Evolutionary conservation across 345 rosid genomes (phyloP).

Genomic region (Aegle marmelos): DNA sequence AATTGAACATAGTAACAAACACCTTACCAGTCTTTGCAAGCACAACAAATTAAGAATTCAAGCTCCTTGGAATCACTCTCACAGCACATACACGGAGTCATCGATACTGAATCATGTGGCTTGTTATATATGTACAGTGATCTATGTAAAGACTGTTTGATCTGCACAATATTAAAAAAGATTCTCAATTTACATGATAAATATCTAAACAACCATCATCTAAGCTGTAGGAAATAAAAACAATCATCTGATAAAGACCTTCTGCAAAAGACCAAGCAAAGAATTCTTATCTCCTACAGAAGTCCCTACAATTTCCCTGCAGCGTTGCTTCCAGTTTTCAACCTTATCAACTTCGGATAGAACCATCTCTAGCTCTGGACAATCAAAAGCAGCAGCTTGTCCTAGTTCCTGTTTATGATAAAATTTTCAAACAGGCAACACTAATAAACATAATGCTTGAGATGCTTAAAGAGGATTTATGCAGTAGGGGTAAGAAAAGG

Average conservation of each 20-base stretch:
- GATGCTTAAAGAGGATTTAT: background rate
- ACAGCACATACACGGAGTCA: constrained; percentile 38
- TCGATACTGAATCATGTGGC: constrained; percentile 27
- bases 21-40: constrained; percentile 63
- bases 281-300: constrained; percentile 29
- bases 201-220: background rate
- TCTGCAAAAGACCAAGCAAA: constrained; percentile 36
- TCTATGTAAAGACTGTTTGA: constrained; percentile 43
- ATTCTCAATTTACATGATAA: constrained; percentile 2
- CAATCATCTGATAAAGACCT: constrained; percentile 33
- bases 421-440: constrained; percentile 1
- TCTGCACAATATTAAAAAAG: constrained; percentile 34
- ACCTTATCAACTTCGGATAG: constrained; percentile 50
- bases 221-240: background rate
- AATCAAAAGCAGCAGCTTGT: constrained; percentile 43
- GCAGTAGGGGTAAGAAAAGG: background rate
- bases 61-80: constrained; percentile 29
- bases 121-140: constrained; percentile 45
- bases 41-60: constrained; percentile 36
- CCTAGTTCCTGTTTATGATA: constrained; percentile 48
- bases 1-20: constrained; percentile 5
- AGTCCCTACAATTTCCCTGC: constrained; percentile 31
- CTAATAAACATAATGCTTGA: background rate
- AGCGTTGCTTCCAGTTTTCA: constrained; percentile 52
- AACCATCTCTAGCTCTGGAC: constrained; percentile 49